Base-by-base conservation (phyloP, 257 asterid species). In the Forsythia viridissima region DNA sequence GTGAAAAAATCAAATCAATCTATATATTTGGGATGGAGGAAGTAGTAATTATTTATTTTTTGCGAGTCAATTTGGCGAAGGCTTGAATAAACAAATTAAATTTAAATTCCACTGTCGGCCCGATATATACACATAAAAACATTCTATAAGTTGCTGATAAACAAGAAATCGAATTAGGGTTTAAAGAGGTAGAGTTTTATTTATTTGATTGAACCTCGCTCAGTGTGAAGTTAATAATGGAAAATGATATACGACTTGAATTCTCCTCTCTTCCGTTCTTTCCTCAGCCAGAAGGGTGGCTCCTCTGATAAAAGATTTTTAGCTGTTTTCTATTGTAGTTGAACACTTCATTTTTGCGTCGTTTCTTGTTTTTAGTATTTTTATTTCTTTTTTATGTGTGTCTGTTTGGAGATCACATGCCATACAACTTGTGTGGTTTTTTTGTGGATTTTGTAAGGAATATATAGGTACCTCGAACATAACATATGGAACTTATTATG, bases 251-350 rank as follows among this genome's bases (percentile, higher is more conserved):
- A 55, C 30, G 65, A 55, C 24, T 30, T 55, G 10, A 55, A 65
- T 65, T 65, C 40, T 24, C 70, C 70, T 2, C 70, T 30, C 18
- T 65, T 65, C 40, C 70, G 40, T 3, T 65, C 70, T n/a, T 24
- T 65, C 39, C 70, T 65, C 70, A 65, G 70, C 70, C 70, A 24
- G 70, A 65, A 65, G 70, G 70, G 70, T 12, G 40, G 40, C 39
- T 65, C 40, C 40, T 65, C 70, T 30, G 40, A 65, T 34, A 65
- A 65, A 18, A 65, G 70, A 39, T 65, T 11, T 65, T 65, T 8
- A 30, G 5, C 36, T 20, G 36, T 20, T 61, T 24, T 61, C 55
- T 48, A 12, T 48, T 6, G 55, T 13, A 46, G 13, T 48, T 13
- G 55, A 48, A 48, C n/a, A 12, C 6, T 48, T 48, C 15, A 48